Conservation (phyloP, 2,329 filamentous ascomycete species). For the Cercospora zeae-maydis region DNA sequence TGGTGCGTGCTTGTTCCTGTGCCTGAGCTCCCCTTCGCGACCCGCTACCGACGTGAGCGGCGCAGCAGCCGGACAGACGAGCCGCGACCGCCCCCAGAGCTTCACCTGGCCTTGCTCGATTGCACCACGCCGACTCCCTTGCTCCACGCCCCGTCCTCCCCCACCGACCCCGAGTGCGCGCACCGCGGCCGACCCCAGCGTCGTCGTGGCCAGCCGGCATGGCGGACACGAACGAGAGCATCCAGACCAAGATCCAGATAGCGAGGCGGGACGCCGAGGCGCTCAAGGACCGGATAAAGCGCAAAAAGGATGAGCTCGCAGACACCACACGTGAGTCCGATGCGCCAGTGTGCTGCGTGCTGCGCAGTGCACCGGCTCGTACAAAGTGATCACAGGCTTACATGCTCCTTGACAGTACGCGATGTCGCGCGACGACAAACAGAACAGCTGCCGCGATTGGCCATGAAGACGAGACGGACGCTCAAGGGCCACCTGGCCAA, state of each 20-base stretch:
- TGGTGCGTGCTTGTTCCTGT: constrained; percentile 9
- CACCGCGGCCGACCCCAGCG: constrained; percentile 15
- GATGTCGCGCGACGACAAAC: constrained; percentile 89
- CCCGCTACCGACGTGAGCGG: constrained; percentile 12
- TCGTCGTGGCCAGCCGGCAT: constrained; percentile 32
- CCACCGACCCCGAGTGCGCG: constrained; percentile 11
- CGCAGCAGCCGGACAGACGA: constrained; percentile 16
- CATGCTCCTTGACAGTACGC: constrained; percentile 60
- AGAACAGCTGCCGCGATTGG: constrained; percentile 84
- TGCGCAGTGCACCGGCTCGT: constrained; percentile 11
- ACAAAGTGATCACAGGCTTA: constrained; percentile 16
- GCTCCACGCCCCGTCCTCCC: constrained; percentile 9
- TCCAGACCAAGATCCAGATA: constrained; percentile 74
- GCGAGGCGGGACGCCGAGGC: constrained; percentile 97
- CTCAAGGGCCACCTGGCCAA: constrained; percentile 97
- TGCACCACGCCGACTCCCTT: constrained; percentile 11
- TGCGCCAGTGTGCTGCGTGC: constrained; percentile 11
- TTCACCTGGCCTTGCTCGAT: constrained; percentile 13
- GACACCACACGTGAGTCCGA: constrained; percentile 84
- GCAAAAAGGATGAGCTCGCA: constrained; percentile 99
- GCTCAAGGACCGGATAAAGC: constrained; percentile 58
- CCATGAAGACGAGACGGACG: constrained; percentile 96
- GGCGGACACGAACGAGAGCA: constrained; percentile 51
- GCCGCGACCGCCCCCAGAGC: constrained; percentile 5
- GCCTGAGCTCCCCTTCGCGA: constrained; percentile 2